Base-by-base conservation (phyloP, 2,329 filamentous ascomycete genomes). In the Cladobotryum mycophilum region DNA sequence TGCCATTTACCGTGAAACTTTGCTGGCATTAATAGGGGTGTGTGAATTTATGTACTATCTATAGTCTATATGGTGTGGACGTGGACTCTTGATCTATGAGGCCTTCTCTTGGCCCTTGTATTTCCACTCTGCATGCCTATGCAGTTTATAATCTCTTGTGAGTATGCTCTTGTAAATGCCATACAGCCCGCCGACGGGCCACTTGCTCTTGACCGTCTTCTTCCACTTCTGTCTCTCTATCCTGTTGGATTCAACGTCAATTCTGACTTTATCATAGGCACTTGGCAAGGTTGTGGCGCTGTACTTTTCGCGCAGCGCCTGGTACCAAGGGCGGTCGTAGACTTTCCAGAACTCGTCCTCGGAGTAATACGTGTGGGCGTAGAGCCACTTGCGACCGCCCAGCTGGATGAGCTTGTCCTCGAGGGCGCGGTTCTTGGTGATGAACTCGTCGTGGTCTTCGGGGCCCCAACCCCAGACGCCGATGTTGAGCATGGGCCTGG, bases 321-420 rank as follows among this genome's bases (percentile, higher is more conserved):
- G 77, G 64, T 89, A 89, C 76, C 76, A 81, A 17, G 63, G 60
- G 41, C 71, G 67, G 63, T 73, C 74, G 64, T 88, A 88, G 47
- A 82, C 72, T 34, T 69, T 60, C 83, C 84, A 88, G 67, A 88
- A 89, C 61, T 87, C 81, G 0, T 76, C 70, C 61, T 86, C 79
- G n/a, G 79, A 76, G 66, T 93, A 93, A 70, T 90, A 95, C 0
- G 88, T 86, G 61, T 92, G 86, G 3, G 89, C 88, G 67, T 95
- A 95, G 12, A 95, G 73, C 86, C 88, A 93, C 71, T 95, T 95
- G 72, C 86, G 81, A 2, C 89, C 89, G 43, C 84, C 83, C 1
- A 93, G 76, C 56, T 81, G 75, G 44, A 73, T 72, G 4, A 91
- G 78, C 62, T 86, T 85, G 17, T 72, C 69, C 70, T 95, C 89